Evolutionary conservation across 2,329 filamentous ascomycete genomes (phyloP), one percentile per base, ranked within the genome.

Genomic region (Colletotrichum lupini): DNA sequence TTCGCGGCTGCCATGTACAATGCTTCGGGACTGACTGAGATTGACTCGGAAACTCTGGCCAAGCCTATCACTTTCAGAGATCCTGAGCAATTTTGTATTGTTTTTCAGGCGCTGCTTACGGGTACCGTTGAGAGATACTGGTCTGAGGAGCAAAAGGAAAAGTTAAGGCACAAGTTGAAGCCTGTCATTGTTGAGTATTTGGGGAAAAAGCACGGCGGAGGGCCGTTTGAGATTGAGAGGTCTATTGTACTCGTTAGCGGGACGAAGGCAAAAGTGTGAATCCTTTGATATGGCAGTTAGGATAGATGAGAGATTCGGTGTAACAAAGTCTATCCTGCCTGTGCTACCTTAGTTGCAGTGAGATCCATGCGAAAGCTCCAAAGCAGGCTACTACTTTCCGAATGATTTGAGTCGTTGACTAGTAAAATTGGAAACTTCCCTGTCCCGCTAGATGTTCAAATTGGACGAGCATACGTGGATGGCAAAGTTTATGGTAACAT

Each of bases 1-100:
- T 68, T 57, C 5, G 49, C 59, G 4, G 37, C 16, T n/a, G 67
- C 58, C 12, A 68, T 68, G 67, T 64, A 32, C 11, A 63, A 68
- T 16, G 49, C 58, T 9, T 59, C 67, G 24, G 67, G 67, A 1
- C 35, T 68, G 8, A 28, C 24, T 2, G 22, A 56, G 0, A n/a
- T 46, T 11, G 22, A 30, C 5, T 22, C 59, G 2, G 32, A 49
- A n/a, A 62, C 7, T 0, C 0, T 63, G 4, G 42, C 58, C 7
- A 68, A n/a, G 26, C 5, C 28, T 22, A 46, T 57, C 5, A 19
- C 32, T 4, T 68, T 68, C 53, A 26, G 56, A 16, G 24, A 22
- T 4, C 14, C 35, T 8, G 49, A 68, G 52, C 58, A 68, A 11
- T 64, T 63, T 32, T 59, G 59, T 35, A 32, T 26, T 8, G n/a